These are phyloP conservation scores for Pichia cactophila DNA, from an alignment of 1,139 yeast genomes.

Conservation along the genomic window DNA sequence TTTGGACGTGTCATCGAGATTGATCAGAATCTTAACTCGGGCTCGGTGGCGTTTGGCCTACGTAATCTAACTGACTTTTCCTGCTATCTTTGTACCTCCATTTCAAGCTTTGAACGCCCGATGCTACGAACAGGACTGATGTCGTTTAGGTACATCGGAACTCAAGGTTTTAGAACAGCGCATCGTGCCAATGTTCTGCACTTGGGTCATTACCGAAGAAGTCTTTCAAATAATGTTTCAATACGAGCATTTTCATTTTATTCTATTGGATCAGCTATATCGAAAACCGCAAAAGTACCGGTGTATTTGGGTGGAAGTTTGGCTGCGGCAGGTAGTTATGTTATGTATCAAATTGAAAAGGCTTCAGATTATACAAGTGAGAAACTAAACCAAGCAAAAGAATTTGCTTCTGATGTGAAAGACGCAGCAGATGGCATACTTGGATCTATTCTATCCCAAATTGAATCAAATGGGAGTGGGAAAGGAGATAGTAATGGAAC, in stretches of 20 bases:
- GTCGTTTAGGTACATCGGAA: constrained; percentile 6
- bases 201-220: constrained; percentile 2
- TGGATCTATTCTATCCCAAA: constrained; percentile 15
- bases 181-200: constrained; percentile 9
- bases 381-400: constrained; percentile 53
- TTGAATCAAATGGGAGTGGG: constrained; percentile 27
- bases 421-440: constrained; percentile 41
- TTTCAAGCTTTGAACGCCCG: background rate
- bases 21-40: background rate
- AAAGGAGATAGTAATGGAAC: constrained; percentile 19
- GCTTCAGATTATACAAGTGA: constrained; percentile 68
- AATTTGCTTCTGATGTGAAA: constrained; percentile 38
- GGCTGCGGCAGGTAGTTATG: constrained; percentile 92
- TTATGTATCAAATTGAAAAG: constrained; percentile 85
- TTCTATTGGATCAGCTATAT: constrained; percentile 46
- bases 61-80: background rate
- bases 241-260: constrained; percentile 28
- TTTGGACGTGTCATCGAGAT: too few relatives aligned
- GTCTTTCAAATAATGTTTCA: constrained; percentile 2
- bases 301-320: constrained; percentile 84
- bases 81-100: too few relatives aligned
- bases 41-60: background rate
- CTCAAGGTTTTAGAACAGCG: background rate
- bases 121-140: background rate
- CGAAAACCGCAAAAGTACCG: constrained; percentile 56